A percentile compares a stretch with the other conserved stretches of the same genome.
These are phyloP conservation scores for Solanum aculeatissimum DNA, from an alignment of 305 asterid genomes.

Conservation along the genomic window DNA sequence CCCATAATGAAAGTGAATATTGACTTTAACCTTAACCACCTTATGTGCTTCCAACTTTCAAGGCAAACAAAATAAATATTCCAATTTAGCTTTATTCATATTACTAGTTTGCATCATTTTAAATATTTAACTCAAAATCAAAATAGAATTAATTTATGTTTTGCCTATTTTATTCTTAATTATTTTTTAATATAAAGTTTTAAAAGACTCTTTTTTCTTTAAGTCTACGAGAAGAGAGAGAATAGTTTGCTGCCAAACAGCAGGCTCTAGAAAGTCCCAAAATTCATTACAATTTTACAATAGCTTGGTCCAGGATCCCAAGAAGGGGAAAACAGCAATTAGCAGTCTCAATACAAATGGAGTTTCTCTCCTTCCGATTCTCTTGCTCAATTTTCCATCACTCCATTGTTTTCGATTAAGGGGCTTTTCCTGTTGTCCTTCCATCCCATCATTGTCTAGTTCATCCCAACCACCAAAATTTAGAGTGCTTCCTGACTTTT, in stretches of 20 bases:
- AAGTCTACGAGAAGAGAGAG: background rate
- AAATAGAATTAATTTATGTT: background rate
- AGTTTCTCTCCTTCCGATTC: constrained; percentile 35
- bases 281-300: background rate
- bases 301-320: constrained; percentile 53
- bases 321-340: constrained; percentile 42
- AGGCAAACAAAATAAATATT: background rate
- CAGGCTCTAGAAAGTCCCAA: background rate
- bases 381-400: constrained; percentile 27
- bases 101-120: background rate
- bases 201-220: too few species aligned
- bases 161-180: background rate
- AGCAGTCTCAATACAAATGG: constrained; percentile 36
- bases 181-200: background rate
- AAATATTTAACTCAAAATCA: background rate
- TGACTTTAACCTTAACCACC: background rate
- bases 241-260: background rate
- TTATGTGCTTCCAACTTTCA: background rate
- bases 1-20: background rate
- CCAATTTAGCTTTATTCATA: background rate
- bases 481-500: background rate
- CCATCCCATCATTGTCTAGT: constrained; percentile 34
- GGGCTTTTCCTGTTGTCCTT: constrained; percentile 9
- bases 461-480: constrained; percentile 89
- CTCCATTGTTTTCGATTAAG: background rate